These are phyloP conservation scores for Coemansia interrupta DNA, from an alignment of 192 early-diverging fungal genomes.

Conservation along the genomic window DNA sequence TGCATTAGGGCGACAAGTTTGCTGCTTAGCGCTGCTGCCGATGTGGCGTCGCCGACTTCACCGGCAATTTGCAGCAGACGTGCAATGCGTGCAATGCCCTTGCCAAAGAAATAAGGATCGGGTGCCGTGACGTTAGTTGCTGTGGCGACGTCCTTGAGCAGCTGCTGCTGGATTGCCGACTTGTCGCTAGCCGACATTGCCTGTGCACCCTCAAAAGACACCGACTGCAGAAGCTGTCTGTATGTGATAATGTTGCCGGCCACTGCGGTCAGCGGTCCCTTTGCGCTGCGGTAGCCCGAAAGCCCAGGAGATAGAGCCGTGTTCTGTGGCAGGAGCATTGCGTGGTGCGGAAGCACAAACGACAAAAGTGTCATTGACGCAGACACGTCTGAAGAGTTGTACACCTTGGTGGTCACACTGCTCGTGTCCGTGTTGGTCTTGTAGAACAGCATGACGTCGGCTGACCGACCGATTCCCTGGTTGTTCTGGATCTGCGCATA, in stretches of 20 bases:
- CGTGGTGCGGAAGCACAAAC: conserved; percentile 54
- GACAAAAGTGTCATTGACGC: conserved; percentile 35
- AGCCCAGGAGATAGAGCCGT: conserved; percentile 14
- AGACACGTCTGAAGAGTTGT: conserved; percentile 9
- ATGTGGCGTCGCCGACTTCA: conserved; percentile 31
- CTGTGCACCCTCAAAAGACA: conserved; percentile 32
- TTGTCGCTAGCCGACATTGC: conserved; percentile 22
- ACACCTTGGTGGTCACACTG: conserved; percentile 16
- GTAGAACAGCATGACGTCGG: conserved; percentile 41
- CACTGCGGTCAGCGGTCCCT: conserved; percentile 53
- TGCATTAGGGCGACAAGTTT: conserved; percentile 17
- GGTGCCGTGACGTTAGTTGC: conserved; percentile 25
- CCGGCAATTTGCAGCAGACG: conserved; percentile 54
- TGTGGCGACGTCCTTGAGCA: conserved; percentile 30
- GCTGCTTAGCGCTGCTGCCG: conserved; percentile 8
- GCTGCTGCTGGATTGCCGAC: conserved; percentile 26
- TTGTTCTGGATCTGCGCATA: conserved; percentile 41
- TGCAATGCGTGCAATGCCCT: conserved; percentile 49
- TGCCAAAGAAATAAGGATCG: conserved; percentile 58
- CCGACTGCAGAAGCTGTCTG: conserved; percentile 34
- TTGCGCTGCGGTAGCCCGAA: conserved; percentile 48
- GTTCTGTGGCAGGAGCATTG: conserved; percentile 18
- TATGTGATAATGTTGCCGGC: conserved; percentile 50
- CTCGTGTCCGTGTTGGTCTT: conserved; percentile 38
- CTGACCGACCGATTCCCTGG: conserved; percentile 18